Evolutionary conservation across 2,329 filamentous ascomycete genomes (phyloP).

Genomic region (Aspergillus amoenus): DNA sequence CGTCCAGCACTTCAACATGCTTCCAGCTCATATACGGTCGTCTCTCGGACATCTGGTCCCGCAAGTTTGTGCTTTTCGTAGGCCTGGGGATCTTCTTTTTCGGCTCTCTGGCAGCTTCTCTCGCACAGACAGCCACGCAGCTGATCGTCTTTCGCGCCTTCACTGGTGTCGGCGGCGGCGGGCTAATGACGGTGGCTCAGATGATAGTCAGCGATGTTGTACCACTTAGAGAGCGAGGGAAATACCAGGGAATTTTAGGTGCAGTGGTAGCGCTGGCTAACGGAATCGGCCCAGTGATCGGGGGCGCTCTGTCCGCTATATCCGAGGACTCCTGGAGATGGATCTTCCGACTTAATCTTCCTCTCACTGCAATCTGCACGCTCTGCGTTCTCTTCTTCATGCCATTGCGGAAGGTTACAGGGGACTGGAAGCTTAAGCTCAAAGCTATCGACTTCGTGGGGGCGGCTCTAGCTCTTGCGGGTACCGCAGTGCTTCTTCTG

Average conservation of each 20-base stretch:
- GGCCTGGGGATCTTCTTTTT: conserved; percentile 55
- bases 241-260: conserved; percentile 57
- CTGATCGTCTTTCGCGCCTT: conserved; percentile 62
- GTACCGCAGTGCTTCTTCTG: conserved; percentile 49
- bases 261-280: conserved; percentile 56
- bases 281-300: conserved; percentile 56
- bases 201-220: conserved; percentile 64
- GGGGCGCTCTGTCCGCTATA: conserved; percentile 51
- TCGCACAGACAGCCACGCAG: conserved; percentile 56
- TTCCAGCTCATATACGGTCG: conserved; percentile 66
- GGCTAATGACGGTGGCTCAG: conserved; percentile 58
- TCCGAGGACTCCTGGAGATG: conserved; percentile 51
- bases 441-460: conserved; percentile 54
- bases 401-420: conserved; percentile 56
- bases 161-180: conserved; percentile 61
- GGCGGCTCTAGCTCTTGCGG: conserved; percentile 46
- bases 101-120: conserved; percentile 58
- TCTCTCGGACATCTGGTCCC: conserved; percentile 60
- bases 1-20: conserved; percentile 66
- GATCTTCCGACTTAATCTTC: conserved; percentile 57
- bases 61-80: conserved; percentile 57
- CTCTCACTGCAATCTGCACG: conserved; percentile 51
- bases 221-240: conserved; percentile 58
- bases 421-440: conserved; percentile 53
- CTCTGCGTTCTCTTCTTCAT: conserved; percentile 55